Evolutionary conservation across 2,329 filamentous ascomycete genomes (phyloP), one percentile per base, ranked within the genome.

Genomic region (Dothideomycetidae sp.): DNA sequence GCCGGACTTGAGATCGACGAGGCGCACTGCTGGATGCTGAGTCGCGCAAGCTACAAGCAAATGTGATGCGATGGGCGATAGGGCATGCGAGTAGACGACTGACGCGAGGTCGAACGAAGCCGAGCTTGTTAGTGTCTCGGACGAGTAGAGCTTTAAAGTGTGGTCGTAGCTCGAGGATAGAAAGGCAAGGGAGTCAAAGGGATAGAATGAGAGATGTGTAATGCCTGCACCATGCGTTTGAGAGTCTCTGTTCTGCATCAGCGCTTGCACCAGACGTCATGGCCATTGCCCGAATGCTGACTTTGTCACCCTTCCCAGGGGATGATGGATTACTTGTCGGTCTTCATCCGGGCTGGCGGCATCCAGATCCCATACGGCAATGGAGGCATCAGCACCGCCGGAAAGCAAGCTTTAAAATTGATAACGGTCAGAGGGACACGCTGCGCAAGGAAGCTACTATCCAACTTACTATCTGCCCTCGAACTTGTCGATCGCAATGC

Each of bases 301-400:
- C 45, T 42, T 43, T 15, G 42, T 16, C n/a, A 41, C 60, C 47
- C 33, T 63, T 34, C 64, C 68, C 13, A 68, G 54, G 2, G 81
- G 71, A 5, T 60, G 11, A 37, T 47, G 35, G n/a, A 32, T 33
- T 3, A 38, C 10, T 3, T 37, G 33, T 15, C 11, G 21, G 10
- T 30, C 48, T 35, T 31, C 35, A 5, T 44, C 43, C 28, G 21
- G 17, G 10, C 53, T 54, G 47, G 65, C 63, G 34, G 69, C 62
- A 50, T 93, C 81, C 5, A 94, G 70, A 58, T 94, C 78, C 86
- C 86, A 94, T 31, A 94, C 61, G 47, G 77, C 81, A 51, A 94
- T 74, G 1, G 80, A 81, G 7, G 81, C 82, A 53, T 93, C 84
- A 3, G 82, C 78, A 18, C 86, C 85, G 3, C 83, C 88, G 1